Evolutionary conservation across 805 yeast genomes (phyloP), one percentile per base, ranked within the genome.

Genomic region (Zygotorulaspora florentina): DNA sequence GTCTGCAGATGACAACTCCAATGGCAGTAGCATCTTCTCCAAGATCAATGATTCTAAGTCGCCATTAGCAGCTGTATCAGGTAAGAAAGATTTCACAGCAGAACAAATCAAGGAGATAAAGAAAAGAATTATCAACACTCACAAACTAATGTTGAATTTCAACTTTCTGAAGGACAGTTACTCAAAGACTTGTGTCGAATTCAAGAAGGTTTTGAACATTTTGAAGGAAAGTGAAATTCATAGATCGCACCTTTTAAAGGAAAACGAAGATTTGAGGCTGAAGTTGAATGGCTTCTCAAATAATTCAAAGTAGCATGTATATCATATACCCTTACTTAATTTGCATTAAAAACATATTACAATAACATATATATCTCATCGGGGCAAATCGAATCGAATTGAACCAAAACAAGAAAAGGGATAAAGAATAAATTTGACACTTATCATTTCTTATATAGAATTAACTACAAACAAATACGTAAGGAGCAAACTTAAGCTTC

Each of bases 211-310:
- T 9, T 48, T 69, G 52, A 47, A 47, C 33, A 65, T 61, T 37
- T 50, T 69, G 41, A 68, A 64, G 44, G 67, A 64, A 39, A 67
- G 70, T 39, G 74, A 70, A 52, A 51, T 55, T 40, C 62, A 59
- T 50, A 64, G 73, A 56, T 60, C 70, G 2, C 64, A 60, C 36
- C 48, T 70, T 20, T 48, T 66, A 51, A 53, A 60, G 33, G 73
- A 70, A 45, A 70, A 70, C 47, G 65, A 66, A 50, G 55, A 59
- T n/a, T 54, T 70, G 27, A 42, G 42, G 27, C 17, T 38, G 9
- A 40, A 36, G 31, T 13, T 48, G 9, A 39, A 37, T 13, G 42
- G 36, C 15, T 17, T 45, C 25, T 35, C 43, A 17, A 39, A 36
- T 28, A 37, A 12, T 27, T 17, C 28, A 25, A 26, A 36, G 7